Evolutionary conservation across 139 green algal genomes (phyloP), one percentile per base, ranked within the genome.

Genomic region (Chlamydomonas schloesseri): DNA sequence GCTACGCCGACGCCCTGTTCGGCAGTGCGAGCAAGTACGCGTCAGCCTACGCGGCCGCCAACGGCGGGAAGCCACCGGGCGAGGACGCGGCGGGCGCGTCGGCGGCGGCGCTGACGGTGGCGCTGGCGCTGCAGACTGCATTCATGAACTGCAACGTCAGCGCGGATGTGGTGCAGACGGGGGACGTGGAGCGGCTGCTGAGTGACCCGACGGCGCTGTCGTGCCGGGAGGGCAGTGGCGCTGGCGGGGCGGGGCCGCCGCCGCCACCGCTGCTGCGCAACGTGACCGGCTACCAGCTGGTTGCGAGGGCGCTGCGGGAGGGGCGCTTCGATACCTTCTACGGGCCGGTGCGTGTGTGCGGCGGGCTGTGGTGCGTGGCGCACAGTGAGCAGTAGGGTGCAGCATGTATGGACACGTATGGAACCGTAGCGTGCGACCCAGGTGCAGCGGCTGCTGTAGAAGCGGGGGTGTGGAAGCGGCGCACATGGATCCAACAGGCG

Each of bases 91-190:
- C 81, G 0, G 81, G 69, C 29, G 68, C 81, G 18, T 87, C 81
- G 28, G 81, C 81, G 34, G 69, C 81, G 47, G 81, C 69, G 53
- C 69, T 80, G 29, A 72, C 36, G 33, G 28, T 87, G 36, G 81
- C 34, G 0, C 26, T 70, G 34, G 65, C 81, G 10, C 5, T 87
- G 28, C 53, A 34, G 3, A 2, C 4, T 3, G 81, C 81, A 4
- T 80, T 87, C 17, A 15, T 4, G 5, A 28, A 23, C 2, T 87
- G 81, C 69, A 79, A 46, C 67, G 60, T 87, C 55, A 80, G 69
- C 14, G 2, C 33, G 1, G 81, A 85, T 11, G 79, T 85, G 33
- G 67, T 34, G 67, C n/a, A 33, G 67, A 2, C 33, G 31, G 79
- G 79, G 18, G 67, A 85, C 33, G 31, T 57, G 31, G 6, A 36